Base-by-base conservation (phyloP, 2,329 filamentous ascomycete genomes). In the Cytospora chrysosperma region DNA sequence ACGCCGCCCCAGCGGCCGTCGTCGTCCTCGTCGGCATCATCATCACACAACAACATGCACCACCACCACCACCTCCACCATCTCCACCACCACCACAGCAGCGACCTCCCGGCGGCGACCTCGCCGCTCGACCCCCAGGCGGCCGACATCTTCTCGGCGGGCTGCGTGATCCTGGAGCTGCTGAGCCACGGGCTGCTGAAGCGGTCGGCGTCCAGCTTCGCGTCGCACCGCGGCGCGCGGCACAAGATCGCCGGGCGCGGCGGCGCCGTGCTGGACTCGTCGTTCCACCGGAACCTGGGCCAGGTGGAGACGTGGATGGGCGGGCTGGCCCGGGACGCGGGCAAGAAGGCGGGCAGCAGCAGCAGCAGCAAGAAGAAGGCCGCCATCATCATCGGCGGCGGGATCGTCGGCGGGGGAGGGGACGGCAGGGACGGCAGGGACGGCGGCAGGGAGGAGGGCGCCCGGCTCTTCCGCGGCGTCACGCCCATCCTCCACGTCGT, bases 61-160 rank as follows among this genome's bases (percentile, higher is more conserved):
- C 75, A 78, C 1, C 78, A 77, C 27, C 77, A 78, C 1, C 78
- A 79, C 40, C 75, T 1, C 15, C 17, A 15, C 5, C 37, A 19
- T 9, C 37, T 19, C 32, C 32, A 10, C 13, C 32, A 34, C 32
- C 37, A 17, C 19, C 37, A 40, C 37, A 8, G 17, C 34, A 37
- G 15, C 34, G 15, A 37, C 34, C 12, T 15, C 34, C 5, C 34
- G 13, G 4, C 34, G 2, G 3, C 34, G 13, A 8, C 9, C 34
- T n/a, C n/a, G n/a, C 37, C 10, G 17, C 1, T 82, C 21, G 79
- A 83, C 67, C 79, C 82, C 4, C 83, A 85, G 67, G 82, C 84
- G 65, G 85, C 87, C 52, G 90, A 93, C 71, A 79, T 93, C 24
- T 93, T 90, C 75, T 90, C 88, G 3, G 79, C 92, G 1, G 90